Base-by-base conservation (phyloP, 257 asterid species). In the Lithospermum erythrorhizon region DNA sequence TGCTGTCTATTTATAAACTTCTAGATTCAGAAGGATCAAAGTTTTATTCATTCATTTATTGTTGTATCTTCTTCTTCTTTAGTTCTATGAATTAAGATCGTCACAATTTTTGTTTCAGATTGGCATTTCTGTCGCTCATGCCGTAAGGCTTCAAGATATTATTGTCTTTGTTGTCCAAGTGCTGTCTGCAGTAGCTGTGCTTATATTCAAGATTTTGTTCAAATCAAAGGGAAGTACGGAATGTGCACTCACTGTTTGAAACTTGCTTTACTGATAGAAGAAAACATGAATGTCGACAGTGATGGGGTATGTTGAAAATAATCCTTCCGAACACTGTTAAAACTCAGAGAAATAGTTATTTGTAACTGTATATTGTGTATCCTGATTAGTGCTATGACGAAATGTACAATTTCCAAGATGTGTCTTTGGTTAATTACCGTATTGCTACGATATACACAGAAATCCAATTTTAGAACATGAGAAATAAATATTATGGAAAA, bases 41-140 rank as follows among this genome's bases (percentile, higher is more conserved):
- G 49, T 41, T 41, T 41, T 37, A 37, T 15, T 37, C 48, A 1
- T 53, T 53, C 14, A 53, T 53, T n/a, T 2, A 5, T 53, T 21
- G 1, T 21, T 19, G 56, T 21, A 51, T 5, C 56, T 19, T 53
- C 22, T 19, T n/a, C 21, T 18, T 53, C 14, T 53, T 19, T 13
- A 53, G 21, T 18, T 53, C 23, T 20, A 53, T 6, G 10, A 3
- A 19, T 61, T 65, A 21, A 60, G 8, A 49, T 61, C 49, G 32
- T 47, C 52, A 41, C 17, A 5, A 22, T 66, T 69, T 66, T 37
- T 41, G 61, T 73, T 81, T 57, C 90, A 91, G 98, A 61, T 63
- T 71, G 96, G 94, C 98, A 91, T 67, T 59, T 49, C 32, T 91
- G 98, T 79, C 68, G 6, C 64, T 21, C 32, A 54, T 91, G 96